phyloP scores from a whole-genome alignment of 2,329 filamentous ascomycete species.

The Aspergillus versicolor region DNA sequence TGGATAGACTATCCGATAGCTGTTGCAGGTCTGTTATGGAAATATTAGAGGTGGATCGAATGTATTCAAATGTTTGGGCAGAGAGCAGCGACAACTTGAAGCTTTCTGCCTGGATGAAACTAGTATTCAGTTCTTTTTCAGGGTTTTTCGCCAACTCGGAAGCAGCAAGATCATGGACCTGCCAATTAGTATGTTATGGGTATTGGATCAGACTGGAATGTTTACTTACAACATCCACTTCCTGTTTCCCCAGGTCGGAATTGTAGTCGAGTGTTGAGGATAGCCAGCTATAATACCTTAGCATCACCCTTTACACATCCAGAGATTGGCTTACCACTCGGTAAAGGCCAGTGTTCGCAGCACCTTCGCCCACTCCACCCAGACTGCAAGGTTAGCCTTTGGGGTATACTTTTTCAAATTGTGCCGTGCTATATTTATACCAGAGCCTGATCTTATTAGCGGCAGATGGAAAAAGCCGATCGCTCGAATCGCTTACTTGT shows the following conservation, averaged over 20 bases:
- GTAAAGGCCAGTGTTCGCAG: background rate
- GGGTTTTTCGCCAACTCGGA: background rate
- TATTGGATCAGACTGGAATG: background rate
- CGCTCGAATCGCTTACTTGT: background rate
- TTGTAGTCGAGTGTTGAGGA: background rate
- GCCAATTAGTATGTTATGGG: too few relatives aligned
- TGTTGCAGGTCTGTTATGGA: background rate
- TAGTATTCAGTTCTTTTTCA: background rate
- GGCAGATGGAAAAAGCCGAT: background rate
- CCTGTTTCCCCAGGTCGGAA: background rate
- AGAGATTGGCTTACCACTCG: background rate
- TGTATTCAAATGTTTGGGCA: background rate
- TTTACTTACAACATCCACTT: background rate
- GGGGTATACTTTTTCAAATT: background rate
- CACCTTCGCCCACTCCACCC: background rate
- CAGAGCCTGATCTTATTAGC: background rate
- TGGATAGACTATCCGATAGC: background rate
- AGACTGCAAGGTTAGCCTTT: background rate
- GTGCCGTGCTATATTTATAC: background rate
- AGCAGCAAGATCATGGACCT: background rate
- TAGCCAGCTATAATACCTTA: background rate
- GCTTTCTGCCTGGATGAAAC: background rate
- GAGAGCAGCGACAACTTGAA: background rate
- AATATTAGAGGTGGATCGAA: background rate
- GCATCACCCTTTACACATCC: background rate